A percentile compares a stretch with the other conserved stretches of the same genome.
phyloP scores from a whole-genome alignment of 192 early-diverging fungal species.

The Coemansia sp. region DNA sequence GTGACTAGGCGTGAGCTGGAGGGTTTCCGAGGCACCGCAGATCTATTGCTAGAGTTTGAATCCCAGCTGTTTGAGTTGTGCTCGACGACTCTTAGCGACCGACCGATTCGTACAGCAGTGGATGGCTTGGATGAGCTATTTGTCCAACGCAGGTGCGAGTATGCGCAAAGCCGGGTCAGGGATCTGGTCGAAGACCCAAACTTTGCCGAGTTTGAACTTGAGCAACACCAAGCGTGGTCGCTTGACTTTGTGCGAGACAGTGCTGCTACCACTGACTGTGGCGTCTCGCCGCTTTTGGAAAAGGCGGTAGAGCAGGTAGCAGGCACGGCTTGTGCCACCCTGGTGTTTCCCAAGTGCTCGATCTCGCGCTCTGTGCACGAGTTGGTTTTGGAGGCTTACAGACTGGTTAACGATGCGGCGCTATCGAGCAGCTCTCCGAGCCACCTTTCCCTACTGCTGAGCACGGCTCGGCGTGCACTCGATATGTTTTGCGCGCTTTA shows the following conservation, averaged over 20 bases:
- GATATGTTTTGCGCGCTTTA: slow-evolving; percentile 22
- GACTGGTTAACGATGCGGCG: slow-evolving; percentile 11
- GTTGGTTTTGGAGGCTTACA: slow-evolving; percentile 10
- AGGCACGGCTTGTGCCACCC: not conserved
- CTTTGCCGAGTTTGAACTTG: slow-evolving; percentile 10
- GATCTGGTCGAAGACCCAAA: slow-evolving; percentile 12
- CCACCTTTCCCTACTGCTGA: not conserved
- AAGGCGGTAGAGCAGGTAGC: not conserved
- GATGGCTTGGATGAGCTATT: slow-evolving; percentile 22
- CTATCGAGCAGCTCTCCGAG: not conserved
- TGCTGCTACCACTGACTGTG: not conserved
- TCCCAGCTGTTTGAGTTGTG: slow-evolving; percentile 6
- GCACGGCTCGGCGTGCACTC: slow-evolving; percentile 6
- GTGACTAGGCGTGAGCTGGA: slow-evolving; percentile 8
- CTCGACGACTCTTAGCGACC: not conserved
- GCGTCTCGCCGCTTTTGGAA: not conserved
- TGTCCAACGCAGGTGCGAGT: slow-evolving; percentile 12
- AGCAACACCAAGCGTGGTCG: slow-evolving; percentile 23
- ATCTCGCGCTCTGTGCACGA: slow-evolving; percentile 12
- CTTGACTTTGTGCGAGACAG: slow-evolving; percentile 8
- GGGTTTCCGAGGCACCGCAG: not conserved
- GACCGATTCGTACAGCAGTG: slow-evolving; percentile 15
- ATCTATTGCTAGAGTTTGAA: slow-evolving; percentile 23
- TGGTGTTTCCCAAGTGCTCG: slow-evolving; percentile 14
- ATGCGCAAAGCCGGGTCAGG: slow-evolving; percentile 11